Percentiles rank a stretch among this genome's conserved stretches.
Evolutionary conservation across 2,329 filamentous ascomycete genomes (phyloP).

Genomic region (Dactylellina parvicollis): DNA sequence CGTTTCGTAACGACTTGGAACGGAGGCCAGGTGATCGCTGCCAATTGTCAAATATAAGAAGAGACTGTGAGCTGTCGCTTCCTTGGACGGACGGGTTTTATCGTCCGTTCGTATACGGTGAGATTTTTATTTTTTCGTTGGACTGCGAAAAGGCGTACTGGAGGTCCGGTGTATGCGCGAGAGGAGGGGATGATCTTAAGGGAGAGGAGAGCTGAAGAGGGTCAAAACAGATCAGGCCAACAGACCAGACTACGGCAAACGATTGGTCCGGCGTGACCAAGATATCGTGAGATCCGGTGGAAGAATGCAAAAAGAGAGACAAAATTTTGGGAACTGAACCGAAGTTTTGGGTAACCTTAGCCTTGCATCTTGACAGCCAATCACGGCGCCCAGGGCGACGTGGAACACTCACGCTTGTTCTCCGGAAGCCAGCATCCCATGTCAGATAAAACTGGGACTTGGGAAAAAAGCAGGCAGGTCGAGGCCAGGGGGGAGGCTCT

Average conservation of each 20-base stretch:
- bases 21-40: slow-evolving; percentile 1
- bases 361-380: slow-evolving; percentile 42
- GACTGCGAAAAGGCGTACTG: background rate
- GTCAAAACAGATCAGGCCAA: slow-evolving; percentile 41
- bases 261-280: slow-evolving; percentile 46
- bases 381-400: slow-evolving; percentile 46
- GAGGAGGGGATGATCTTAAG: slow-evolving; percentile 27
- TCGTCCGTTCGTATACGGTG: slow-evolving; percentile 34
- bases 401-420: slow-evolving; percentile 53
- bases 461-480: slow-evolving; percentile 26
- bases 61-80: slow-evolving; percentile 21
- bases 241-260: slow-evolving; percentile 33
- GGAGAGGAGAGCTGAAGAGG: slow-evolving; percentile 43
- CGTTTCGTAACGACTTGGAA: slow-evolving; percentile 34
- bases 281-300: slow-evolving; percentile 52
- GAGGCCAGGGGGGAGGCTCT: slow-evolving; percentile 23
- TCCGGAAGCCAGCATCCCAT: slow-evolving; percentile 39
- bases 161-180: slow-evolving; percentile 6
- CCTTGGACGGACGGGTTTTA: slow-evolving; percentile 23
- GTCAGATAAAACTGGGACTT: slow-evolving; percentile 24
- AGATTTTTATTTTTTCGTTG: background rate
- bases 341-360: slow-evolving; percentile 52
- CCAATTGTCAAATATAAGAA: slow-evolving; percentile 2
- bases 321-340: slow-evolving; percentile 49
- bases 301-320: slow-evolving; percentile 53